phyloP scores from a whole-genome alignment of 1,284 basidiomycete species.

The Melampsora larici-populina region DNA sequence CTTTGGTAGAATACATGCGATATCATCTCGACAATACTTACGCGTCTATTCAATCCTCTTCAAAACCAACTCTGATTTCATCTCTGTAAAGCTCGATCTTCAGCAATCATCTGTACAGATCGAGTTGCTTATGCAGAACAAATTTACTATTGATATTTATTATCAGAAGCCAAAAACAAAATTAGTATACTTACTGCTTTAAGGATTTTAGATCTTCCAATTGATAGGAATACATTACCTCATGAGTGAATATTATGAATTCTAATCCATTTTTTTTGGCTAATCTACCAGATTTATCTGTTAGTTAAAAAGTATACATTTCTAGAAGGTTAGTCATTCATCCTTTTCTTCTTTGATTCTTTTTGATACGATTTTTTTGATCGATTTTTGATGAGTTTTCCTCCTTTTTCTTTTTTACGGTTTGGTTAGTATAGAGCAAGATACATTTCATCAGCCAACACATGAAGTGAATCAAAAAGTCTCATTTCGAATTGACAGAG shows the following conservation, averaged over 20 bases:
- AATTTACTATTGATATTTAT: conserved; percentile 87
- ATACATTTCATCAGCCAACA: too few relatives aligned
- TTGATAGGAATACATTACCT: conserved; percentile 63
- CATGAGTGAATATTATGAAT: conserved; percentile 58
- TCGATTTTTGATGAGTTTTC: too few relatives aligned
- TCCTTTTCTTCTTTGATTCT: too few relatives aligned
- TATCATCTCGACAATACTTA: too few relatives aligned
- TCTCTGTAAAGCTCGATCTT: conserved; percentile 69
- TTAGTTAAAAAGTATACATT: conserved; percentile 93
- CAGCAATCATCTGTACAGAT: conserved; percentile 83
- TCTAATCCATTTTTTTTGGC: conserved; percentile 74
- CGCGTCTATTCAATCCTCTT: too few relatives aligned
- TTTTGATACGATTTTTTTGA: too few relatives aligned
- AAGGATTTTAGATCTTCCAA: conserved; percentile 56
- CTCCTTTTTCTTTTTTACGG: too few relatives aligned
- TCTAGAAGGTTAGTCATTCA: conserved; percentile 96
- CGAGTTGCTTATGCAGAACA: conserved; percentile 88
- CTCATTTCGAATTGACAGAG: too few relatives aligned
- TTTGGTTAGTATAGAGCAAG: too few relatives aligned
- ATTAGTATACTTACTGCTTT: conserved; percentile 77
- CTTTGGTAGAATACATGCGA: too few relatives aligned
- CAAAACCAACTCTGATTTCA: too few relatives aligned
- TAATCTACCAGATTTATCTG: conserved; percentile 93
- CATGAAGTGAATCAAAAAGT: too few relatives aligned
- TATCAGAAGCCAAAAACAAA: conserved; percentile 66